Evolutionary conservation across 2,329 filamentous ascomycete genomes (phyloP).

Genomic region (Macroventuria anomochaeta): DNA sequence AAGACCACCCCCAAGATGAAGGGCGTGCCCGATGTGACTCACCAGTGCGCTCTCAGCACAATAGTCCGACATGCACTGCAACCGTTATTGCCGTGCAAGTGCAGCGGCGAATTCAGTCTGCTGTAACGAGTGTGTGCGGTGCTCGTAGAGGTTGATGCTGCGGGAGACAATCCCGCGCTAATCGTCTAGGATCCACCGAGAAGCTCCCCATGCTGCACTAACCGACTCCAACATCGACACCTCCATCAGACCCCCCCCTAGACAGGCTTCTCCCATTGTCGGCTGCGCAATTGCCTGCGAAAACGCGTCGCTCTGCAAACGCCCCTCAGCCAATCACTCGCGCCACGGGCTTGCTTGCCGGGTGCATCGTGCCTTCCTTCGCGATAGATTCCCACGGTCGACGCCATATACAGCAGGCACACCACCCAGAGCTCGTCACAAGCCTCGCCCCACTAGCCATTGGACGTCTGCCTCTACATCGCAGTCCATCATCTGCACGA

Average conservation of each 20-base stretch:
- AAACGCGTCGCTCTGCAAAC: constrained; percentile 16
- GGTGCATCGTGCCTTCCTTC: constrained; percentile 11
- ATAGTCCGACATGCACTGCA: neutral
- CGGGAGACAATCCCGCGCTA: constrained; percentile 30
- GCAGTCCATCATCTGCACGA: constrained; percentile 60
- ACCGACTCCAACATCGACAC: constrained; percentile 15
- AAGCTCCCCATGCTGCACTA: constrained; percentile 12
- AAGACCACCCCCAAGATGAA: constrained; percentile 9
- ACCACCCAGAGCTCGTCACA: constrained; percentile 40
- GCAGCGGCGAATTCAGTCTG: constrained; percentile 8
- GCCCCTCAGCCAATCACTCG: constrained; percentile 37
- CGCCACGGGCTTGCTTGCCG: constrained; percentile 28
- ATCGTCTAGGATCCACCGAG: constrained; percentile 4
- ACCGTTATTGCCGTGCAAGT: constrained; percentile 12
- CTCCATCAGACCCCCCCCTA: constrained; percentile 7
- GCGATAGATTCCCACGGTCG: constrained; percentile 1
- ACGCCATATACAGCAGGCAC: constrained; percentile 17
- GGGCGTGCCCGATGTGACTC: constrained; percentile 40
- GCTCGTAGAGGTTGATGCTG: constrained; percentile 13
- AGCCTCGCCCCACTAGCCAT: constrained; percentile 46
- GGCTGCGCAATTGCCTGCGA: neutral
- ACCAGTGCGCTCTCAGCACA: constrained; percentile 12
- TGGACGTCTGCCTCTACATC: constrained; percentile 35
- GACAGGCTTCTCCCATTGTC: constrained; percentile 1
- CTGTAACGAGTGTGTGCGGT: neutral